phyloP scores from a whole-genome alignment of 2,329 filamentous ascomycete species.

The Colletotrichum plurivorum region DNA sequence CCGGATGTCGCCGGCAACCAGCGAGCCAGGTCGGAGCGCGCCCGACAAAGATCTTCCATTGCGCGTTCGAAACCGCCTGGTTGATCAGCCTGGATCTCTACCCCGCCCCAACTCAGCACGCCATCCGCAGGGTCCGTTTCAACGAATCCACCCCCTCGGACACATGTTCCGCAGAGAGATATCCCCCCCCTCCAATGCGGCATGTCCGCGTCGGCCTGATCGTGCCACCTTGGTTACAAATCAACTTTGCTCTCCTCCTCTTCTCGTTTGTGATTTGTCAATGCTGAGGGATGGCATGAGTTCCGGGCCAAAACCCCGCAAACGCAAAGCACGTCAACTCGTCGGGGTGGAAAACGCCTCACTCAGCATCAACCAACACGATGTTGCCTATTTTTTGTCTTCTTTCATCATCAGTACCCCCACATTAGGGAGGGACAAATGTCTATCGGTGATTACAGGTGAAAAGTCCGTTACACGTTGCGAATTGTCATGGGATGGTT shows the following conservation, averaged over 20 bases:
- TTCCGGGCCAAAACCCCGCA: conserved; percentile 1
- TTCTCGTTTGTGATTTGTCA: background rate
- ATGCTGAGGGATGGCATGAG: background rate
- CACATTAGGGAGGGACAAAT: background rate
- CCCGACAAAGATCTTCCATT: background rate
- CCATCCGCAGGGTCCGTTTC: conserved; percentile 18
- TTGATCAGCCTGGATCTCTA: conserved; percentile 12
- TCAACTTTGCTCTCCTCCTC: background rate
- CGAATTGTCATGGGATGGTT: too few relatives aligned
- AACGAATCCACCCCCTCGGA: conserved; percentile 30
- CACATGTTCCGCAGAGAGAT: background rate
- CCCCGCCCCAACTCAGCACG: conserved; percentile 21
- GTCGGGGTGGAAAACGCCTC: background rate
- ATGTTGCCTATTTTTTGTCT: background rate
- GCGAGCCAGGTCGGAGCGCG: background rate
- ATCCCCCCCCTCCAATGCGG: background rate
- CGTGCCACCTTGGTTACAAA: conserved; percentile 33
- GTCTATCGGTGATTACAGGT: background rate
- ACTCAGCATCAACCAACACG: background rate
- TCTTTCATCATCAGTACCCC: background rate
- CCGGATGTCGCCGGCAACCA: conserved; percentile 22
- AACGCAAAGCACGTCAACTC: conserved; percentile 23
- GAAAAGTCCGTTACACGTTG: background rate
- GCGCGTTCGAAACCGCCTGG: too few relatives aligned
- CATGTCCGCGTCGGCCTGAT: background rate